phyloP scores from a whole-genome alignment of 1,284 basidiomycete species.

The Ceratobasidium sp. region DNA sequence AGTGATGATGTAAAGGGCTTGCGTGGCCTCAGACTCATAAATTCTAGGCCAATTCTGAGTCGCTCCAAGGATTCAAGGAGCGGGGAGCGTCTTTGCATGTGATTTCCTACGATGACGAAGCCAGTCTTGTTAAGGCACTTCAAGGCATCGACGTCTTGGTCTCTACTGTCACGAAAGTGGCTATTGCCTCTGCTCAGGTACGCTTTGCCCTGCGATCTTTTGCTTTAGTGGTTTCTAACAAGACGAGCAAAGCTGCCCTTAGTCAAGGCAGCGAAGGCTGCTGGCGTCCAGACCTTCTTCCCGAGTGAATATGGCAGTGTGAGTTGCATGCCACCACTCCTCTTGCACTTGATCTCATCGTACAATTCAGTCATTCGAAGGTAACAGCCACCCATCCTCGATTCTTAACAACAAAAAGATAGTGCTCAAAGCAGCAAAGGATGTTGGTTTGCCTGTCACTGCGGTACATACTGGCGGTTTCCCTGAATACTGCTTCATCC shows the following conservation, averaged over 20 bases:
- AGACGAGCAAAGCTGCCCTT: not conserved
- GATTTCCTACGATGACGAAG: constrained; percentile 26
- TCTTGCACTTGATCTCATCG: not conserved
- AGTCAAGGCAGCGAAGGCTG: constrained; percentile 30
- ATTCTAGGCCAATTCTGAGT: not conserved
- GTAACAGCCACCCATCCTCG: constrained; percentile 21
- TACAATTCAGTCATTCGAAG: constrained; percentile 12
- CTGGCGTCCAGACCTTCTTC: constrained; percentile 32
- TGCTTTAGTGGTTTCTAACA: not conserved
- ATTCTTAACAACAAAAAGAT: constrained; percentile 24
- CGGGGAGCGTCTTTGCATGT: constrained; percentile 22
- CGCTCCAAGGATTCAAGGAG: constrained; percentile 26
- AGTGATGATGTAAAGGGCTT: not conserved
- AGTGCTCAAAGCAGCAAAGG: constrained; percentile 30
- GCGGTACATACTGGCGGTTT: constrained; percentile 20
- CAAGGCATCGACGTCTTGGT: constrained; percentile 33
- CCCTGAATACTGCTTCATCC: constrained; percentile 41
- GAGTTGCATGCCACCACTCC: constrained; percentile 1
- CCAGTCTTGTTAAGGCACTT: constrained; percentile 34
- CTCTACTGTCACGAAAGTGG: constrained; percentile 2
- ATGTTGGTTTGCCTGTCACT: constrained; percentile 22
- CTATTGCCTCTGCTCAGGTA: constrained; percentile 20
- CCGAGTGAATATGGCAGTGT: constrained; percentile 38
- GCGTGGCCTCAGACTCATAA: no score
- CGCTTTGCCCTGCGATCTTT: not conserved